phyloP scores from a whole-genome alignment of 2,329 filamentous ascomycete genomes.

The Colletotrichum acutatum region DNA sequence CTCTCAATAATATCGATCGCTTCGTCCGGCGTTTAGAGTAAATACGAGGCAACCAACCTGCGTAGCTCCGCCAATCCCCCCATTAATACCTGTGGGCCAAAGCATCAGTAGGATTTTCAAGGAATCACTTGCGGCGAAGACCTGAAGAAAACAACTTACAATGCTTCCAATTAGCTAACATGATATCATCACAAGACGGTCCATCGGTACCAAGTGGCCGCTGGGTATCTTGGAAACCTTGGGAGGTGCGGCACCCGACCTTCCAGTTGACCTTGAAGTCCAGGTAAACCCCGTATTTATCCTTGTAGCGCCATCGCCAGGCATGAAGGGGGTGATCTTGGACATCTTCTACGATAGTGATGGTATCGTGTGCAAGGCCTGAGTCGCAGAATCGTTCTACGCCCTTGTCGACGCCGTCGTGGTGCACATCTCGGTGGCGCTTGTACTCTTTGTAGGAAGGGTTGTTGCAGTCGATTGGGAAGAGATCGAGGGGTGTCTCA shows the following conservation, averaged over 20 bases:
- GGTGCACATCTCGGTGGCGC: not conserved
- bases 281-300: not conserved
- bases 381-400: not conserved
- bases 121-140: too few species aligned
- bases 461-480: not conserved
- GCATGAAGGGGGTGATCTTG: not conserved
- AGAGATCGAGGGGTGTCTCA: not conserved
- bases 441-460: not conserved
- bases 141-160: not conserved
- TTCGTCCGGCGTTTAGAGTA: not conserved
- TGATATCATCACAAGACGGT: not conserved
- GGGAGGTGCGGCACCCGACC: not conserved
- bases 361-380: not conserved
- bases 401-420: not conserved
- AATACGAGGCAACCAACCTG: not conserved
- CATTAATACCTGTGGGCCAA: not conserved
- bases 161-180: not conserved
- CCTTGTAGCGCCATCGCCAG: not conserved
- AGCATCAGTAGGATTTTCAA: not conserved
- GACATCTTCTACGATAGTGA: slow-evolving; percentile 1
- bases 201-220: not conserved
- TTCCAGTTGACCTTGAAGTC: slow-evolving; percentile 6
- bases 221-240: not conserved
- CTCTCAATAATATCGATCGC: not conserved
- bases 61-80: not conserved